These are phyloP conservation scores for Pilatotrama ljubarskyi DNA, from an alignment of 768 basidiomycete species.

Conservation along the genomic window DNA sequence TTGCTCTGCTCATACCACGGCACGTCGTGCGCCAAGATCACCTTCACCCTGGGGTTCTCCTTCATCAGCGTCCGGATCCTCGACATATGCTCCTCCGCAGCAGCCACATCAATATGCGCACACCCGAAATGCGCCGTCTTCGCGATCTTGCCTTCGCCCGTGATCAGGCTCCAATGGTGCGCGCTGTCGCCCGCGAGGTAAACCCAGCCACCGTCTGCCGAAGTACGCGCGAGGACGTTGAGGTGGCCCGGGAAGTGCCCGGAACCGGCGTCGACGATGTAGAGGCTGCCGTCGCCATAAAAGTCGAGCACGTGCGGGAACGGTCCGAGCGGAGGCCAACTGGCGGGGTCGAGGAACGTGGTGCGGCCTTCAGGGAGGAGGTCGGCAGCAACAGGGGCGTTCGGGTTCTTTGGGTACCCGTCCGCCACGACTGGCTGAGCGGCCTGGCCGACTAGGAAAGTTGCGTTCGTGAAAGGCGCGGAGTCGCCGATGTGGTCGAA, in stretches of 20 bases:
- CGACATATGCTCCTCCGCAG: constrained; percentile 43
- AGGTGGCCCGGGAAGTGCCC: constrained; percentile 60
- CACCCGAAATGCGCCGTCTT: constrained; percentile 32
- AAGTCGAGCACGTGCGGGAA: constrained; percentile 47
- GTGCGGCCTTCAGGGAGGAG: constrained; percentile 22
- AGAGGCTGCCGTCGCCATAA: constrained; percentile 58
- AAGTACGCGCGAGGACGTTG: constrained; percentile 56
- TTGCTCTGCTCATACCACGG: constrained; percentile 51
- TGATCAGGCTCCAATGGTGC: constrained; percentile 48
- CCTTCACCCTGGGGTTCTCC: constrained; percentile 40
- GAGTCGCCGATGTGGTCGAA: constrained; percentile 55
- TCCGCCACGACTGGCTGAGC: constrained; percentile 36
- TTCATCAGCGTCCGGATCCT: constrained; percentile 36
- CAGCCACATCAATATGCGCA: constrained; percentile 1
- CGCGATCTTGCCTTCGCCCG: constrained; percentile 45
- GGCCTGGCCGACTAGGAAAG: constrained; percentile 49
- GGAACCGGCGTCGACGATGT: constrained; percentile 52
- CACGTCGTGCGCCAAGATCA: constrained; percentile 55
- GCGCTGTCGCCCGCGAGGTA: constrained; percentile 54
- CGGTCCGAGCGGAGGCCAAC: constrained; percentile 44
- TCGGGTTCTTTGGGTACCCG: constrained; percentile 45
- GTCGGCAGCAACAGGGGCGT: constrained; percentile 24
- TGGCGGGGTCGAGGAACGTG: constrained; percentile 30
- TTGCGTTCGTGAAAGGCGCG: constrained; percentile 44
- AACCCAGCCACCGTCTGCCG: constrained; percentile 57